phyloP scores from a whole-genome alignment of 2,329 filamentous ascomycete genomes.

The Botryotinia convoluta region DNA sequence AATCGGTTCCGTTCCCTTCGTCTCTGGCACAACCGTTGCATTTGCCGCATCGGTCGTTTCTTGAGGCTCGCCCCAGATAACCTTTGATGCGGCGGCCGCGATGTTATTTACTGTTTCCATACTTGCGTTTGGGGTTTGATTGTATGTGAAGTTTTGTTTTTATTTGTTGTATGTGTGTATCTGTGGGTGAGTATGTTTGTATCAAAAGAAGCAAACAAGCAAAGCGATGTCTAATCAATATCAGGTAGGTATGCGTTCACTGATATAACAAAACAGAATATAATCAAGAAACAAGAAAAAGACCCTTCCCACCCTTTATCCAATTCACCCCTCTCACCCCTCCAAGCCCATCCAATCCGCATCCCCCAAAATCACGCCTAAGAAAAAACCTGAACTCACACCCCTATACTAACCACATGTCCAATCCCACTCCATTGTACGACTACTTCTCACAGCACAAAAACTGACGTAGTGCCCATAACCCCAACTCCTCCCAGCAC shows the following conservation, averaged over 20 bases:
- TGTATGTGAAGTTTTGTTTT: fast-evolving
- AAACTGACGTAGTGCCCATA: too few species aligned
- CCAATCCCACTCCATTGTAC: too few species aligned
- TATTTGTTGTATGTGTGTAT: not conserved
- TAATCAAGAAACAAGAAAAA: too few species aligned
- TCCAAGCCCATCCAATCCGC: too few species aligned
- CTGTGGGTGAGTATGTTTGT: not conserved
- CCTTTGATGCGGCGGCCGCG: slow-evolving; percentile 44
- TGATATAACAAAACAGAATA: too few species aligned
- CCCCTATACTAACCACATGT: too few species aligned
- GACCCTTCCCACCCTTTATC: too few species aligned
- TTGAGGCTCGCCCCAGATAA: slow-evolving; percentile 42
- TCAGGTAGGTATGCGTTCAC: not conserved
- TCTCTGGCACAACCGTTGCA: not conserved
- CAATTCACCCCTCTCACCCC: too few species aligned
- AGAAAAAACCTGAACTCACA: too few species aligned
- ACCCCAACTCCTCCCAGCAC: too few species aligned
- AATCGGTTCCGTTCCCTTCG: slow-evolving; percentile 60
- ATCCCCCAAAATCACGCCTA: too few species aligned
- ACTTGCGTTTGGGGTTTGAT: slow-evolving; percentile 4
- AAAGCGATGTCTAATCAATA: not conserved
- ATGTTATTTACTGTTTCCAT: slow-evolving; percentile 67
- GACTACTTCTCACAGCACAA: too few species aligned
- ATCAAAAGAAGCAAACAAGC: not conserved
- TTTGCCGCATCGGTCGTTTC: slow-evolving; percentile 21